Percentiles rank a stretch among this genome's conserved stretches.
phyloP scores from a whole-genome alignment of 1,284 basidiomycete genomes.

The Apiotrichum mycotoxinovorans region DNA sequence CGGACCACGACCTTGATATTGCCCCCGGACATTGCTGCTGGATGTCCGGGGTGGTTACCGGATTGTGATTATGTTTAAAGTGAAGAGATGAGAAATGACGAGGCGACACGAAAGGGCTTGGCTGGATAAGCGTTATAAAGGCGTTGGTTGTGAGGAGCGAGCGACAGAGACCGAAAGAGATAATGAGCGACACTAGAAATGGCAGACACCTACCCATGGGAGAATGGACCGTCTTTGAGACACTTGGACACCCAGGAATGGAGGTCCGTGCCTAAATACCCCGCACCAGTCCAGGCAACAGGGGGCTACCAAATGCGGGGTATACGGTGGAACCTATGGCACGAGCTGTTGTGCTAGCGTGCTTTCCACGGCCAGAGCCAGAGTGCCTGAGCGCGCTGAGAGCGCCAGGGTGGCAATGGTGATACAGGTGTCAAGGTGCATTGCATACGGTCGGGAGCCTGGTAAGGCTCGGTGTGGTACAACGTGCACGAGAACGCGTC shows the following conservation, averaged over 20 bases:
- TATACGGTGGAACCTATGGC: not conserved
- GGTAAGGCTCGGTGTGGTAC: too few relatives aligned
- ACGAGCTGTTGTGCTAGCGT: too few relatives aligned
- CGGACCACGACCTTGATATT: slow-evolving; percentile 92
- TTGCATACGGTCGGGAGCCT: too few relatives aligned
- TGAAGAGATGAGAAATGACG: not conserved
- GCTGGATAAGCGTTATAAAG: not conserved
- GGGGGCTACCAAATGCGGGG: too few relatives aligned
- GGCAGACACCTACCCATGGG: too few relatives aligned
- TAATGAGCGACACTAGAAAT: too few relatives aligned
- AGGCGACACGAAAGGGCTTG: not conserved
- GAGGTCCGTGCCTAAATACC: not conserved
- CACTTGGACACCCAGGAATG: not conserved
- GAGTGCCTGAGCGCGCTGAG: too few relatives aligned
- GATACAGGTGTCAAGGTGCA: too few relatives aligned
- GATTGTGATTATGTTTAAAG: not conserved
- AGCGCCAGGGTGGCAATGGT: too few relatives aligned
- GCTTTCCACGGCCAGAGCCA: too few relatives aligned
- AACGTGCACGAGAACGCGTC: too few relatives aligned
- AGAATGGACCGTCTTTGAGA: not conserved
- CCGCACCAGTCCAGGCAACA: not conserved
- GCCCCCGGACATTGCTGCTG: slow-evolving; percentile 49
- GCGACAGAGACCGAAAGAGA: not conserved
- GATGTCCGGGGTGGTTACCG: slow-evolving; percentile 5
- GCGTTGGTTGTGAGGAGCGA: not conserved